These are phyloP conservation scores for Symbiodinium pilosum DNA, from an alignment of 73 alveolate genomes.

Conservation along the genomic window DNA sequence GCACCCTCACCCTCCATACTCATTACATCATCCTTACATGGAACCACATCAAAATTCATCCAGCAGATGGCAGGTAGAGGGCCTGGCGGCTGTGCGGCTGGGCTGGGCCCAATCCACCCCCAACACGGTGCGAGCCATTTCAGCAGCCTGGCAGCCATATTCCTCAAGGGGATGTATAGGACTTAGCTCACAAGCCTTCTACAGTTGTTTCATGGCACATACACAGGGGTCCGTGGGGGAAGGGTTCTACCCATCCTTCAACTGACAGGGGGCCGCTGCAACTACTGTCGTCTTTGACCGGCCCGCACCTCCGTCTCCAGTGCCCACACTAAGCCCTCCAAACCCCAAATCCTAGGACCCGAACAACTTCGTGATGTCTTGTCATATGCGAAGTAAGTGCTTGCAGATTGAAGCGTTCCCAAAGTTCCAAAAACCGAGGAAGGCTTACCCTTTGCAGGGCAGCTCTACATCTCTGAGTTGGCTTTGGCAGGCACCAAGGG, in stretches of 20 bases:
- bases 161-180: neutral
- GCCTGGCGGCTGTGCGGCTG: constrained; percentile 69
- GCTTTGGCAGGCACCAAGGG: constrained; percentile 70
- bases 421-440: neutral
- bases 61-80: constrained; percentile 91
- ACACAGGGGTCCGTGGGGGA: neutral
- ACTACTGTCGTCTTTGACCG: too few species aligned
- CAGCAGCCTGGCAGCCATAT: constrained; percentile 17
- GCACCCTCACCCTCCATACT: too few species aligned
- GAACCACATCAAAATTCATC: too few species aligned
- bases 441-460: constrained; percentile 70
- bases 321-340: too few species aligned
- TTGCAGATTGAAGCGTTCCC: neutral
- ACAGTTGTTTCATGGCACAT: neutral
- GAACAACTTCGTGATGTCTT: too few species aligned
- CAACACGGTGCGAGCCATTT: constrained; percentile 20
- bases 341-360: neutral
- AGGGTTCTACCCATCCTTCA: neutral
- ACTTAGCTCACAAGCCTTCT: neutral
- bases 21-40: too few species aligned
- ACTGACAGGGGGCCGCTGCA: too few species aligned
- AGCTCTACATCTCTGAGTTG: constrained; percentile 76
- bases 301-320: too few species aligned
- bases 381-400: too few species aligned
- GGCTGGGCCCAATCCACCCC: constrained; percentile 83